Conservation (phyloP, 495 filamentous ascomycete species). For the Podospora pseudocomata region DNA sequence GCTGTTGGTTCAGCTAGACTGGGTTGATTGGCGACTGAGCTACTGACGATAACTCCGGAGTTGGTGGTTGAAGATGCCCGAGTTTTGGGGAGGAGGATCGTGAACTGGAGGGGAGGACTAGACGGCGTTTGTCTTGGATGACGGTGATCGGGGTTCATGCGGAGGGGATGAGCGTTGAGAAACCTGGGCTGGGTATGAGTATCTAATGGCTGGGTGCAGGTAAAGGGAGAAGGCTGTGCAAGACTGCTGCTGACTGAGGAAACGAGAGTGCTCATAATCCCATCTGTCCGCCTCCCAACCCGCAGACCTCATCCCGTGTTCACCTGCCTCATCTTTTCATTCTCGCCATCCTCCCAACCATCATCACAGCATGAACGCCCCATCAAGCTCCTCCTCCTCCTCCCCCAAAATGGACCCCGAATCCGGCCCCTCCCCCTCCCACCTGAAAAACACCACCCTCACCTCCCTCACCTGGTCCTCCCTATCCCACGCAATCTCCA, state of each 20-base stretch:
- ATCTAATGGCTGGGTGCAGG: background rate
- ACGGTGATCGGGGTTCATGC: background rate
- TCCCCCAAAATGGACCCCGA: background rate
- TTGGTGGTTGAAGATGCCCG: background rate
- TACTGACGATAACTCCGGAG: background rate
- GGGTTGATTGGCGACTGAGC: background rate
- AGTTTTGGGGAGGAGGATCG: background rate
- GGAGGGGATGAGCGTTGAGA: background rate
- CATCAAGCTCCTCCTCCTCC: background rate
- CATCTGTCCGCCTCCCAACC: too few relatives aligned
- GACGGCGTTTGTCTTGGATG: background rate
- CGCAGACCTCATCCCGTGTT: too few relatives aligned
- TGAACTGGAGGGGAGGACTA: background rate
- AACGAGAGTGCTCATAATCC: too few relatives aligned
- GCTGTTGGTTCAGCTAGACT: background rate
- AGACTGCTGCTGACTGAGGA: too few relatives aligned
- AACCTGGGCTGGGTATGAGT: background rate
- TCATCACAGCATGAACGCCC: background rate
- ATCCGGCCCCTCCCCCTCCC: background rate
- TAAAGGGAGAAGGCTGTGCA: background rate
- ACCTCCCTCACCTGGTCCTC: slow-evolving; percentile 11
- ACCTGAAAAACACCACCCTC: background rate
- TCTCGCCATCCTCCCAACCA: background rate
- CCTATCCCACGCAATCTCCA: background rate
- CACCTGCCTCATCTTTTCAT: too few relatives aligned